Conservation (phyloP, 176 grass and related monocot species). For the Juncus effusus region DNA sequence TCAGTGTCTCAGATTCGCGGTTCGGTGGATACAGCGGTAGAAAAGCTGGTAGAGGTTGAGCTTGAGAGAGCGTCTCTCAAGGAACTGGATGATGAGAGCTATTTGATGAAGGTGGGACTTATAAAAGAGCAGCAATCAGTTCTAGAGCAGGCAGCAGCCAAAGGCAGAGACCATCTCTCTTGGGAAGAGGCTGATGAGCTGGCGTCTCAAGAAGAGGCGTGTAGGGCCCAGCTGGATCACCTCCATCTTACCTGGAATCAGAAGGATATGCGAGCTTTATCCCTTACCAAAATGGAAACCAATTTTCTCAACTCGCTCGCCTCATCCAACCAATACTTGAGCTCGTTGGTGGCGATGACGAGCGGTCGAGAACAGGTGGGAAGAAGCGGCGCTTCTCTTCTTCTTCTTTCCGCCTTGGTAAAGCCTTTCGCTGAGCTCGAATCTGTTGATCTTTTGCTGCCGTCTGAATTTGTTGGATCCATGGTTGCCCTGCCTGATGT, state of each 20-base stretch:
- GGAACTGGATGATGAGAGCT: constrained; percentile 87
- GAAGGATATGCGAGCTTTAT: constrained; percentile 75
- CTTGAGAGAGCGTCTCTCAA: constrained; percentile 73
- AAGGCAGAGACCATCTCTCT: constrained; percentile 85
- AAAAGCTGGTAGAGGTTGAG: constrained; percentile 71
- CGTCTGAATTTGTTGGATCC: constrained; percentile 37
- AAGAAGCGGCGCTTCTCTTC: constrained; percentile 44
- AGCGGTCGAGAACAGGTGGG: constrained; percentile 41
- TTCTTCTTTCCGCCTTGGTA: constrained; percentile 57
- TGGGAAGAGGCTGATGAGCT: constrained; percentile 99
- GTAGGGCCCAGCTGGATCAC: constrained; percentile 77
- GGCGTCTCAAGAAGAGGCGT: constrained; percentile 92
- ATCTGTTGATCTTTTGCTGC: constrained; percentile 57
- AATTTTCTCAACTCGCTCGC: constrained; percentile 59
- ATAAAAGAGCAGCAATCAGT: constrained; percentile 77
- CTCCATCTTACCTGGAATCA: constrained; percentile 85
- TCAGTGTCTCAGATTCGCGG: constrained; percentile 72
- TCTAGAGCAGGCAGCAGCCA: constrained; percentile 79
- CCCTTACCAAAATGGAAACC: constrained; percentile 67
- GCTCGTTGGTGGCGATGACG: constrained; percentile 65
- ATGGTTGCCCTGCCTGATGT: constrained; percentile 40
- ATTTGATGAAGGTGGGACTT: constrained; percentile 71
- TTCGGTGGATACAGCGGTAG: constrained; percentile 74
- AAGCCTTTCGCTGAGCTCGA: constrained; percentile 76
- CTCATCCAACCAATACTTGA: constrained; percentile 66